Evolutionary conservation across 129 eudicot species (phyloP).

Genomic region (Smallanthus sonchifolius): DNA sequence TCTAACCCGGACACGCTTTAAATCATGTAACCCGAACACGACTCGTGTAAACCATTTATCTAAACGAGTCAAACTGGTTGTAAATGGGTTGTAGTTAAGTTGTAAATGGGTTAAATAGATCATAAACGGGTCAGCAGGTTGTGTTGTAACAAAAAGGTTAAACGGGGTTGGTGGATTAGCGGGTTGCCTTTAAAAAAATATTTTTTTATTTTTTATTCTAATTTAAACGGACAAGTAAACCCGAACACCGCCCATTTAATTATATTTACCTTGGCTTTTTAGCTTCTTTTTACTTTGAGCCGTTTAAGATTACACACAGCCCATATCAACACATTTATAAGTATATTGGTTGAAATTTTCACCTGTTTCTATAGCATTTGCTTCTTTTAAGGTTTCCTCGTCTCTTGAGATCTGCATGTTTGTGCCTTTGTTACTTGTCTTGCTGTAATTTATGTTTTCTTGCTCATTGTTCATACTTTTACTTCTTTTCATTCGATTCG

Average conservation of each 20-base stretch:
- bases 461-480: background rate
- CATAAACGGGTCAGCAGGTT: too few relatives aligned
- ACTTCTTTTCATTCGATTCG: slow-evolving; percentile 10
- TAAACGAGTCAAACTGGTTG: background rate
- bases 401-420: slow-evolving; percentile 4
- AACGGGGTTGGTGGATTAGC: background rate
- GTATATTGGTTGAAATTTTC: background rate
- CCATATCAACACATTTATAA: background rate
- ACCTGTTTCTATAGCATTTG: slow-evolving; percentile 3
- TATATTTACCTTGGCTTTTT: background rate
- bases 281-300: background rate
- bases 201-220: background rate
- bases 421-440: slow-evolving; percentile 16
- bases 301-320: background rate
- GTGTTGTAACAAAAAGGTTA: background rate
- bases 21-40: background rate
- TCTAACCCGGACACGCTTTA: background rate
- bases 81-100: too few relatives aligned
- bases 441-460: slow-evolving; percentile 17
- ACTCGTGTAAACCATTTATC: background rate
- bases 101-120: too few relatives aligned
- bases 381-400: slow-evolving; percentile 20
- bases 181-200: background rate
- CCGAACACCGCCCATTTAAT: background rate
- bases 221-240: background rate